Percentiles rank a stretch among this genome's conserved stretches.
Evolutionary conservation across 345 rosid genomes (phyloP).

Genomic region (Nephelium lappaceum): DNA sequence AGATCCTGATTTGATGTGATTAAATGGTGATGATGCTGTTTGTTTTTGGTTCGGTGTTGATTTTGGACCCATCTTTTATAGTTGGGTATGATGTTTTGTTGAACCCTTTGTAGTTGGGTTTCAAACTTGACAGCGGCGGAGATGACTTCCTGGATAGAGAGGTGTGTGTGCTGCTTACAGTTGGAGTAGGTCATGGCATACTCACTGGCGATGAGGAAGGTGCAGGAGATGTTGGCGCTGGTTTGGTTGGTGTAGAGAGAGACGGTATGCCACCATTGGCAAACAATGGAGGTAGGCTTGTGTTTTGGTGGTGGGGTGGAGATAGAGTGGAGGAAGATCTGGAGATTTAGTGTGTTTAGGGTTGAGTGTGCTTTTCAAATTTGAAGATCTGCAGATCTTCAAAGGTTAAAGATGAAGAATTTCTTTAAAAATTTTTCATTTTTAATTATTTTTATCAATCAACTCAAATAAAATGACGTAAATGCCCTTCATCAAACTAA

Average conservation of each 20-base stretch:
- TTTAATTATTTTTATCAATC: too few species aligned
- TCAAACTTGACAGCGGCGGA: constrained; percentile 63
- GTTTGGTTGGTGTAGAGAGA: constrained; percentile 92
- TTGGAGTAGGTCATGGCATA: constrained; percentile 53
- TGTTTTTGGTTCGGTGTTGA: constrained; percentile 22
- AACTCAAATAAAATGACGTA: too few species aligned
- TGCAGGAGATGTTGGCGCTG: constrained; percentile 80
- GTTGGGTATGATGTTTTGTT: constrained; percentile 18
- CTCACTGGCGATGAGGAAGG: constrained; percentile 70
- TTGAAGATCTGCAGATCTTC: too few species aligned
- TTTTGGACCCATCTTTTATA: constrained; percentile 17
- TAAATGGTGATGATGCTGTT: background rate
- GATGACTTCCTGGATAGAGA: constrained; percentile 77
- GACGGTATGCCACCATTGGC: constrained; percentile 89
- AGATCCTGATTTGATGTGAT: constrained; percentile 11
- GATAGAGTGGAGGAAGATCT: constrained; percentile 76
- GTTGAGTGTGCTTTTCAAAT: too few species aligned
- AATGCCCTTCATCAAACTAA: too few species aligned
- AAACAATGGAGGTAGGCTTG: constrained; percentile 67
- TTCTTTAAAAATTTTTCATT: too few species aligned
- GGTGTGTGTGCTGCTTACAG: constrained; percentile 67
- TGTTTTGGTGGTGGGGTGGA: constrained; percentile 30
- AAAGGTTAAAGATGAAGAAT: too few species aligned
- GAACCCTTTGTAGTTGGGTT: background rate
- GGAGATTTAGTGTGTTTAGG: constrained; percentile 16